Conservation (phyloP, 768 basidiomycete genomes). For the Boletus rubescentipes region DNA sequence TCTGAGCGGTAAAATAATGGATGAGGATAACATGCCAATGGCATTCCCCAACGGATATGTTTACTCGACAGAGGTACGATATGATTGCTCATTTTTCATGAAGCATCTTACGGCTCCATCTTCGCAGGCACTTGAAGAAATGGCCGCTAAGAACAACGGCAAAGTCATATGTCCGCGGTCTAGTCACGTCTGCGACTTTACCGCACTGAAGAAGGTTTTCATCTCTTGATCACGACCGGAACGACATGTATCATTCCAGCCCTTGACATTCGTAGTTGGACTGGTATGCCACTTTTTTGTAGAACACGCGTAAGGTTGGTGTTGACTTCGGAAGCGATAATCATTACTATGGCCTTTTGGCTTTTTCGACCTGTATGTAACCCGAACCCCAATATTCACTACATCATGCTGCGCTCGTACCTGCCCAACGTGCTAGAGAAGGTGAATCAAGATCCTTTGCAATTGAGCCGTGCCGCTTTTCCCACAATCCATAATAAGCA, state of each 20-base stretch:
- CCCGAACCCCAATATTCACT: conserved; percentile 9
- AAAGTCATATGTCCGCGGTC: conserved; percentile 85
- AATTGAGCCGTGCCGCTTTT: conserved; percentile 12
- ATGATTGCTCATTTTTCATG: conserved; percentile 5
- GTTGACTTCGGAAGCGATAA: conserved; percentile 25
- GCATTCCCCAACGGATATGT: conserved; percentile 89
- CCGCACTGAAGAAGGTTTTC: conserved; percentile 80
- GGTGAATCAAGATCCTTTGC: conserved; percentile 26
- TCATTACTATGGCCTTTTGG: conserved; percentile 9
- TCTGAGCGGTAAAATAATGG: conserved; percentile 91
- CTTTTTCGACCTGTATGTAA: conserved; percentile 17
- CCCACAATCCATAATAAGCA: conserved; percentile 6
- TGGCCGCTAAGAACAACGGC: conserved; percentile 78
- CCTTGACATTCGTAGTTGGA: background rate
- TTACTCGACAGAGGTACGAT: conserved; percentile 85
- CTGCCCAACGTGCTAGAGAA: conserved; percentile 24
- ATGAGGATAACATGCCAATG: conserved; percentile 91
- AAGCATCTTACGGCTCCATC: conserved; percentile 12
- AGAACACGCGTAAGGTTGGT: conserved; percentile 15
- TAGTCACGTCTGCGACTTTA: conserved; percentile 59
- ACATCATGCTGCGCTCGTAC: conserved; percentile 13
- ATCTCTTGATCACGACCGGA: conserved; percentile 59
- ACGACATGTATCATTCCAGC: background rate
- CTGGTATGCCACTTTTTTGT: background rate
- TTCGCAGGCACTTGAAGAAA: conserved; percentile 75